These are phyloP conservation scores for Spathaspora sp. DNA, from an alignment of 805 yeast species.

Conservation along the genomic window DNA sequence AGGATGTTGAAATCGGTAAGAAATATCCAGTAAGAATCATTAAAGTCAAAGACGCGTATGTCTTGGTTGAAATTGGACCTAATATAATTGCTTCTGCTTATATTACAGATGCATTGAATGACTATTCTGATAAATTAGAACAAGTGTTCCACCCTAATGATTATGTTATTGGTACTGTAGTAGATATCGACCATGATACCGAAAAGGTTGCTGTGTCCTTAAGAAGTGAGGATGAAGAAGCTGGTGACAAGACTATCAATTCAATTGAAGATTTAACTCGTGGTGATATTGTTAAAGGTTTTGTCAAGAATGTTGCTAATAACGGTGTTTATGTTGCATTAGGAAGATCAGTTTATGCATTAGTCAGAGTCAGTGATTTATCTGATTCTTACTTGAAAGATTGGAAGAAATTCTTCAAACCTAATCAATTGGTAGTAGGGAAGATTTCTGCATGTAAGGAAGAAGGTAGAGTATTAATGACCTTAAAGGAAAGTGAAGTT, in stretches of 20 bases:
- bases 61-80: conserved; percentile 67
- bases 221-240: conserved; percentile 45
- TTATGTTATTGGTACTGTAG: conserved; percentile 55
- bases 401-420: conserved; percentile 76
- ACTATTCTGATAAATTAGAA: conserved; percentile 52
- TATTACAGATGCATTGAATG: conserved; percentile 74
- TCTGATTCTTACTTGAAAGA: conserved; percentile 81
- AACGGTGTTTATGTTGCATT: conserved; percentile 76
- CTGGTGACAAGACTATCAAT: conserved; percentile 48
- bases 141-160: conserved; percentile 49
- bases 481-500: conserved; percentile 77
- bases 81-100: conserved; percentile 60
- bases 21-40: conserved; percentile 60
- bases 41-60: conserved; percentile 54
- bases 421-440: conserved; percentile 72
- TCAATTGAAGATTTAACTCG: conserved; percentile 52
- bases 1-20: conserved; percentile 53
- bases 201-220: conserved; percentile 62
- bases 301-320: conserved; percentile 68
- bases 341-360: conserved; percentile 68
- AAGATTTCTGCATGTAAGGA: conserved; percentile 62
- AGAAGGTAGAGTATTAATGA: conserved; percentile 65
- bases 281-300: conserved; percentile 81
- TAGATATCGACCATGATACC: conserved; percentile 42
- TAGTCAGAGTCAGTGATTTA: conserved; percentile 76